Conservation (phyloP, 768 basidiomycete species). For the Suillus cothurnatus region DNA sequence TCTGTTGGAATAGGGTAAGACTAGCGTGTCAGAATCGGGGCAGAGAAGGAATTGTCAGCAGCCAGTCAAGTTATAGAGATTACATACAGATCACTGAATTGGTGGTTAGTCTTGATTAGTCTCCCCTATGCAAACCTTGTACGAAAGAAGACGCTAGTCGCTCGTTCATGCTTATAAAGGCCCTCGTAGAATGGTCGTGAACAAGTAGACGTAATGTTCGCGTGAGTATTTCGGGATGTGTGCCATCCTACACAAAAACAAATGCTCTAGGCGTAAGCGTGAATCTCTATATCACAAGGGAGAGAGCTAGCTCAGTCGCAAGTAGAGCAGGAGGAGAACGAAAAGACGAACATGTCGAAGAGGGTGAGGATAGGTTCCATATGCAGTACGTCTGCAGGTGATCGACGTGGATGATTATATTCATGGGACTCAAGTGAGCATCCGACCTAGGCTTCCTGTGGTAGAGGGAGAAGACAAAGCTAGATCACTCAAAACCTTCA, state of each 20-base stretch:
- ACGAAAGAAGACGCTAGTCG: neutral
- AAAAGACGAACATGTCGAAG: neutral
- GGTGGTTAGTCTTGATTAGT: neutral
- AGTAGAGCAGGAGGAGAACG: neutral
- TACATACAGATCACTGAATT: neutral
- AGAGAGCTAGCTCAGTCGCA: neutral
- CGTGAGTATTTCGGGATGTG: neutral
- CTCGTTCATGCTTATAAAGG: neutral
- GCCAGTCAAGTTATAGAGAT: neutral
- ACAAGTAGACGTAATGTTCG: neutral
- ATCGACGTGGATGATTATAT: neutral
- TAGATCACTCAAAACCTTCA: constrained; percentile 61
- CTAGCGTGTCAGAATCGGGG: neutral
- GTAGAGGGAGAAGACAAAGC: constrained; percentile 84
- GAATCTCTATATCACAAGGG: neutral
- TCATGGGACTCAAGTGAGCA: constrained; percentile 28
- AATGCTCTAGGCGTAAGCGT: neutral
- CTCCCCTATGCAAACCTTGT: neutral
- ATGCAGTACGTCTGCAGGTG: neutral
- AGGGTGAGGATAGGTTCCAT: neutral
- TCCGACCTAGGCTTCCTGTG: constrained; percentile 52
- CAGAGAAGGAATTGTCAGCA: neutral
- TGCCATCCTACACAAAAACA: neutral
- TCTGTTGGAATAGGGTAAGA: neutral
- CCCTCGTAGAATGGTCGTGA: neutral